These are phyloP conservation scores for Lachancea mirantina DNA, from an alignment of 805 yeast species.

Conservation along the genomic window DNA sequence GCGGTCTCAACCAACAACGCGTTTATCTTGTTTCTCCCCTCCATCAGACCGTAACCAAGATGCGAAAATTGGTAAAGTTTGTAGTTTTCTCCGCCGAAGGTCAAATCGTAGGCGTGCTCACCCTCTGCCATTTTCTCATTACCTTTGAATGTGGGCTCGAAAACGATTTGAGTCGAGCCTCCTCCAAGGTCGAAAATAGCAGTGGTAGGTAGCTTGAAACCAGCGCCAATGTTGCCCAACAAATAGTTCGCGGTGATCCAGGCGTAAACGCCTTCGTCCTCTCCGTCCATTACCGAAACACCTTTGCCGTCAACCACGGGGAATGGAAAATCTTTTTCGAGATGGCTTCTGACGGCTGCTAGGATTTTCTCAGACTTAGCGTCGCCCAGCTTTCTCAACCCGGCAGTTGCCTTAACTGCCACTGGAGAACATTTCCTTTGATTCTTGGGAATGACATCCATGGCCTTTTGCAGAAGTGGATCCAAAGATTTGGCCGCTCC, in stretches of 20 bases:
- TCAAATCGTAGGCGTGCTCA: constrained; percentile 75
- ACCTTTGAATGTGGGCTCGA: constrained; percentile 76
- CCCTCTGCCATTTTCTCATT: constrained; percentile 69
- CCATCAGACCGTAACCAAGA: constrained; percentile 91
- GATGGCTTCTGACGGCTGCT: constrained; percentile 64
- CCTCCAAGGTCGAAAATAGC: constrained; percentile 98
- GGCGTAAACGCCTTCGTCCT: constrained; percentile 96
- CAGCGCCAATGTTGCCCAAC: constrained; percentile 84
- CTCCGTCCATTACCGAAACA: constrained; percentile 88
- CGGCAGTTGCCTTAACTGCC: constrained; percentile 98
- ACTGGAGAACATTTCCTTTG: constrained; percentile 80
- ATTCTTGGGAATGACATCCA: constrained; percentile 66
- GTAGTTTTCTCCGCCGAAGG: constrained; percentile 77
- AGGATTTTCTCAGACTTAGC: constrained; percentile 66
- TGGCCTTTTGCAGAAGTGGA: constrained; percentile 68
- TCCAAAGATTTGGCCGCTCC: constrained; percentile 92
- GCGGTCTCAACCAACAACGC: constrained; percentile 50
- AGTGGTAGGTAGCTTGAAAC: constrained; percentile 72
- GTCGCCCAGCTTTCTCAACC: constrained; percentile 78
- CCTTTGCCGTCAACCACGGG: constrained; percentile 86
- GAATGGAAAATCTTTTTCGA: constrained; percentile 81
- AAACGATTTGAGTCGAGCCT: constrained; percentile 97
- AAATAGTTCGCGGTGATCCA: constrained; percentile 96
- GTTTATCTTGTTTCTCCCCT: constrained; percentile 83
- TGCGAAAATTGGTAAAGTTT: constrained; percentile 89